phyloP scores from a whole-genome alignment of 495 filamentous ascomycete species.

The Penicillium taxi region DNA sequence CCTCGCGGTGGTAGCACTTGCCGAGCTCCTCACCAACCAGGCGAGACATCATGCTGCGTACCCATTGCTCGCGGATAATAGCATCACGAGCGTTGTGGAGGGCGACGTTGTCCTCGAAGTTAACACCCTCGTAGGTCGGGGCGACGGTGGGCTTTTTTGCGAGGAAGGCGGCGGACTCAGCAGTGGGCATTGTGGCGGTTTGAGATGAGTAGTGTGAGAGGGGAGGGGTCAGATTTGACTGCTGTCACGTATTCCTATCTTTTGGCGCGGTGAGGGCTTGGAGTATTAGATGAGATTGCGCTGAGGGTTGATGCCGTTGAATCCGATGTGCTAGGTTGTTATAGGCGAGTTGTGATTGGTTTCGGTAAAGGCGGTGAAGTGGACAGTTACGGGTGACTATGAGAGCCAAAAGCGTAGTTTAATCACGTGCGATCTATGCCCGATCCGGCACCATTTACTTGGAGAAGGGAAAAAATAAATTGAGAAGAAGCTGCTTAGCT shows the following conservation, averaged over 20 bases:
- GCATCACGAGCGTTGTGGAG: slow-evolving; percentile 92
- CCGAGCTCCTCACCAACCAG: slow-evolving; percentile 88
- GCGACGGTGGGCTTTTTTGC: slow-evolving; percentile 91
- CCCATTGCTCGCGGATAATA: slow-evolving; percentile 95
- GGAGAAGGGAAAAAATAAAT: no score
- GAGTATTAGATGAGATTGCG: slow-evolving; percentile 2
- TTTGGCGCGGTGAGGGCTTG: slow-evolving; percentile 2
- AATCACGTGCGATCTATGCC: neutral
- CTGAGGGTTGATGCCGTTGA: slow-evolving; percentile 14
- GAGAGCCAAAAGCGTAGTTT: slow-evolving; percentile 1
- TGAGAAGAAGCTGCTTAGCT: no score
- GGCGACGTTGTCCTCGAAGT: slow-evolving; percentile 84
- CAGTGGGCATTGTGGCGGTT: slow-evolving; percentile 62
- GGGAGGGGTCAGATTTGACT: neutral
- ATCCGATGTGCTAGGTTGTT: slow-evolving; percentile 17
- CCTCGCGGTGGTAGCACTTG: slow-evolving; percentile 91
- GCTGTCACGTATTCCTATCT: neutral
- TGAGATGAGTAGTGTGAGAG: neutral
- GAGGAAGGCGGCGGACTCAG: slow-evolving; percentile 87
- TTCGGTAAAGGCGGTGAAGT: slow-evolving; percentile 13
- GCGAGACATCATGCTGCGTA: slow-evolving; percentile 92
- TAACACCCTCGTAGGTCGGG: slow-evolving; percentile 92
- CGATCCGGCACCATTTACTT: neutral
- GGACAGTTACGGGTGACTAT: neutral
- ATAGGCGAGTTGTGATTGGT: slow-evolving; percentile 18